Base-by-base conservation (phyloP, 257 asterid genomes). In the Solanum chaucha region DNA sequence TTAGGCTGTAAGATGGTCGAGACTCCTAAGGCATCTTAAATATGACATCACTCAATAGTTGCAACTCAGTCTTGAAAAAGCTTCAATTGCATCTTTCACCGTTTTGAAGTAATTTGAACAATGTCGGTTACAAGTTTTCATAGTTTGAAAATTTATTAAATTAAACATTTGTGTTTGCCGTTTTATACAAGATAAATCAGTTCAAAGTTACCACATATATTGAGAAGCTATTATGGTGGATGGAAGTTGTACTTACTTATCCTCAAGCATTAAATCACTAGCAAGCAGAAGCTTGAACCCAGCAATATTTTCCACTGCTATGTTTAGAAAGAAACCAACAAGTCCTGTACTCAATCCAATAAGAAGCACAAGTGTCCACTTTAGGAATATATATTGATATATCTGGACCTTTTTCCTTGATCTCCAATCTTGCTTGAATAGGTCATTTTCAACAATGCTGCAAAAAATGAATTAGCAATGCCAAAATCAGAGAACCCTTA, bases 401-500 rank as follows among this genome's bases (percentile, higher is more conserved):
- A 97, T 97, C 89, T 97, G 91, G 38, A 89, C 89, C 90, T 85
- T 93, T 87, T 93, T 95, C 92, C 99, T 91, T 68, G 98, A 92
- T 88, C 99, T 94, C 99, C 99, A 97, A 86, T 97, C 98, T 92
- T 97, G 96, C 93, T 94, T 97, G 87, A 97, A 93, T 48, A 97
- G 94, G 78, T 97, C 98, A 59, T 97, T 97, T 91, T 97, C 99
- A 61, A 93, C 46, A 88, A 95, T 92, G 95, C 99, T 97, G 96
- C 93, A 90, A 88, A 74, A 12, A 51, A n/a, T 55, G 85, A 87
- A 71, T 36, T 55, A 46, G 28, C 74, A 68, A 48, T 24, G 73
- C 81, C 75, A 51, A 87, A 55, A 89, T 85, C 86, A 41, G 65
- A 61, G 36, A 32, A 34, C 65, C 35, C 38, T 10, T n/a, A 75